Evolutionary conservation across 1,284 basidiomycete species (phyloP), one percentile per base, ranked within the genome.

Genomic region (Tilletia setariae): DNA sequence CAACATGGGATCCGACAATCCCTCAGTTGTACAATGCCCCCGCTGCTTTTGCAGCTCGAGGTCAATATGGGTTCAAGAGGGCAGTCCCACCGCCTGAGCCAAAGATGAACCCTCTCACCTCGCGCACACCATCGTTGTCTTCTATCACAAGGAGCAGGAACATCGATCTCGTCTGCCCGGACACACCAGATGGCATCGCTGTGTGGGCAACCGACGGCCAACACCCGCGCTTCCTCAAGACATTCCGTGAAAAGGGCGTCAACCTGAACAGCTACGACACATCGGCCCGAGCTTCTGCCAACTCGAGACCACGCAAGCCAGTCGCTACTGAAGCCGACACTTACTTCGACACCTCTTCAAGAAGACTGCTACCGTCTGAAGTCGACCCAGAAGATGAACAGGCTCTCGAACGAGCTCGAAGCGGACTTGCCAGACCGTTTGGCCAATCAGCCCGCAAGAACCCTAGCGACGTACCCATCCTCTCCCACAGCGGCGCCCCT

Each of bases 1-100:
- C 75, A 30, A 69, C 70, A 46, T 79, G 74, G 63, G 77, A 80
- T 66, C 79, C 79, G 1, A 53, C 68, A 43, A 61, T 79, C 19
- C 68, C 67, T 0, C 79, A 79, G 63, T 74, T 80, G 35, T 80
- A 80, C 69, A 75, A 72, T n/a, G 70, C 78, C 1, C 77, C 79
- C 0, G 65, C 71, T 7, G 78, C 78, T 43, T 75, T 75, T 65
- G 68, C 74, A 15, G 71, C 72, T 15, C 73, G 79, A 23, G 79
- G 79, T 32, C 78, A 81, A 67, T 81, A 73, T 69, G 79, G 79
- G 47, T 65, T 80, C 67, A 80, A 80, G 66, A 69, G 79, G 6
- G 69, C 78, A 16, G 79, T 25, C 75, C 78, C 28, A 76, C 76
- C 13, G 35, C 44, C 42, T 32, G 19, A 53, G 35, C 42, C 21